Evolutionary conservation across 73 alveolate species (phyloP).

Genomic region (Stentor coeruleus): DNA sequence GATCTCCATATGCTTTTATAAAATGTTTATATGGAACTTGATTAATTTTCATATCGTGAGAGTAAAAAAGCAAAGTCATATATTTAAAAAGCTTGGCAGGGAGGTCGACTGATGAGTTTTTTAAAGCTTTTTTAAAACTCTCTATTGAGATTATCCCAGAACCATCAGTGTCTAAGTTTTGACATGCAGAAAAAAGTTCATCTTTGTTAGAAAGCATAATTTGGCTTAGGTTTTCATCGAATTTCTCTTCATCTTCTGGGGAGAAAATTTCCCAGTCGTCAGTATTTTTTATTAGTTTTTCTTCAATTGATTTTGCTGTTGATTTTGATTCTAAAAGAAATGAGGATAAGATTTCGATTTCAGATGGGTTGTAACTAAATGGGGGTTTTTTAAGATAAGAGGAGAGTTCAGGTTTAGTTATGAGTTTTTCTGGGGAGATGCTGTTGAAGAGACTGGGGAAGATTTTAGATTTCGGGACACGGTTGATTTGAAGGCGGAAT

Average conservation of each 20-base stretch:
- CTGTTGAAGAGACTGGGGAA: background rate
- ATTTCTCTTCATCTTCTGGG: conserved; percentile 25
- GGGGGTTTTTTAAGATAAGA: background rate
- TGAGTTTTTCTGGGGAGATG: background rate
- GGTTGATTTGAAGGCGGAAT: conserved; percentile 11
- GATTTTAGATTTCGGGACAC: background rate
- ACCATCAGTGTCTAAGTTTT: background rate
- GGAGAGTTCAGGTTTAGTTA: background rate
- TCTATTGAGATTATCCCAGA: conserved; percentile 7
- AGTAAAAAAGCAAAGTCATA: conserved; percentile 23
- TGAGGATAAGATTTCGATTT: background rate
- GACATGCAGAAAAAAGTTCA: background rate
- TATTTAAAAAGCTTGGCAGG: background rate
- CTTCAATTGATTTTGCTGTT: background rate
- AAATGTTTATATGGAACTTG: conserved; percentile 19
- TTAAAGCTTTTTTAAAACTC: background rate
- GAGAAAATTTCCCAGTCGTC: conserved; percentile 23
- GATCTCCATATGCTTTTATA: conserved; percentile 28
- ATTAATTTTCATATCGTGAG: background rate
- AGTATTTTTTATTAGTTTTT: background rate
- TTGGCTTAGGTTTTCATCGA: conserved; percentile 22
- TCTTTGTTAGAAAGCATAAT: background rate
- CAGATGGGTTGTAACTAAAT: background rate
- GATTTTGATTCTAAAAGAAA: background rate
- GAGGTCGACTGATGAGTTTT: background rate